phyloP scores from a whole-genome alignment of 202 grass and related monocot genomes.

The Zoysia matrella region DNA sequence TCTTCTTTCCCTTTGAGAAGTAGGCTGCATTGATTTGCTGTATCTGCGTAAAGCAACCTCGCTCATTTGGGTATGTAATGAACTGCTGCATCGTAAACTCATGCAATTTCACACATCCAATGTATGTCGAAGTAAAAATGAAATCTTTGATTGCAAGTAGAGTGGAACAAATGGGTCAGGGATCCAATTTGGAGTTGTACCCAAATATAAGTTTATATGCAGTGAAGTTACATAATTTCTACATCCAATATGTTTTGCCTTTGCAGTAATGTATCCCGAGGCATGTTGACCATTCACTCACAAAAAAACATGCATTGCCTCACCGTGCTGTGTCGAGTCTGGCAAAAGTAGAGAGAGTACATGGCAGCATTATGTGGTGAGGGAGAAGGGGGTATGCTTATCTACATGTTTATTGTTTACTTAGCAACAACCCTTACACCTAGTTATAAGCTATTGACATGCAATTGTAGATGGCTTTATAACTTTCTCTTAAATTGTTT shows the following conservation, averaged over 20 bases:
- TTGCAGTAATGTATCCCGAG: background rate
- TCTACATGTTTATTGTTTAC: background rate
- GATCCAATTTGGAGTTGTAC: background rate
- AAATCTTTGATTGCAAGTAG: background rate
- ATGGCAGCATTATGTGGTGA: background rate
- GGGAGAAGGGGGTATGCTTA: background rate
- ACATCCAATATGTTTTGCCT: background rate
- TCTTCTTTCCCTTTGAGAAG: no score
- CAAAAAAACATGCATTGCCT: background rate
- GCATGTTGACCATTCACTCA: background rate
- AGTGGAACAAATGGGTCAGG: background rate
- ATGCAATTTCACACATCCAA: background rate
- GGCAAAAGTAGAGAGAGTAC: background rate
- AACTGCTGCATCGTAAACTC: background rate
- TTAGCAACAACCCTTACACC: background rate
- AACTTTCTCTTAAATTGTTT: background rate
- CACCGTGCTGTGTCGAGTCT: background rate
- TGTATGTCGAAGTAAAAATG: background rate
- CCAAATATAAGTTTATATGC: background rate
- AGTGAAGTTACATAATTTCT: background rate
- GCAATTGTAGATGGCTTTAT: background rate
- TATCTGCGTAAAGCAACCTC: no score
- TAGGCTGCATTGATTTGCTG: no score
- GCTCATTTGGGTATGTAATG: background rate
- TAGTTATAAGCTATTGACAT: background rate